Conservation (phyloP, 2,329 filamentous ascomycete genomes). For the Sporothrix mexicana region DNA sequence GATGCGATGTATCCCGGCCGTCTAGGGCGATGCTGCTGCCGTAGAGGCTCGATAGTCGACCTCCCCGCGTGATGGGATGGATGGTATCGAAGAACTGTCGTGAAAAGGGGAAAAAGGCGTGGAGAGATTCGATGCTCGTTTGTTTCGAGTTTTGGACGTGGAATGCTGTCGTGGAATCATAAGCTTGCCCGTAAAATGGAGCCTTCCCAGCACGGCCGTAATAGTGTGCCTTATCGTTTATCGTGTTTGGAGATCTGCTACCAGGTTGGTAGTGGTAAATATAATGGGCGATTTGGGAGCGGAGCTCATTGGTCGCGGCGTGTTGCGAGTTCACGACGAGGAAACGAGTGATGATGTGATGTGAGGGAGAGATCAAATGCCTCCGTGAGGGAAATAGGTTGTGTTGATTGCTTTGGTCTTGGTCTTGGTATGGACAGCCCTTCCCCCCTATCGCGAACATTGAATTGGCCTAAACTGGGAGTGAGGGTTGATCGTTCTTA, state of each 20-base stretch:
- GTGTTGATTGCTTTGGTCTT: constrained; percentile 1
- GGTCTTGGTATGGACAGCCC: constrained; percentile 4
- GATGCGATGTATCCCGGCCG: neutral
- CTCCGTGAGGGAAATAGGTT: neutral
- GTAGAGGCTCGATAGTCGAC: neutral
- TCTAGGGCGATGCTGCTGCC: neutral
- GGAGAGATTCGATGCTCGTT: constrained; percentile 4
- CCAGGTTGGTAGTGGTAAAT: constrained; percentile 2
- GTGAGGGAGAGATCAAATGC: neutral
- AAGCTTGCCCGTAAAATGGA: constrained; percentile 14
- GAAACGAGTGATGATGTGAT: neutral
- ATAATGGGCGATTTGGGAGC: neutral
- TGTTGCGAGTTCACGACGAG: neutral
- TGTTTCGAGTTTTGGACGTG: neutral
- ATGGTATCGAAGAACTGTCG: neutral
- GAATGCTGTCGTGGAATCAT: constrained; percentile 9
- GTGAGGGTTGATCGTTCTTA: constrained; percentile 19
- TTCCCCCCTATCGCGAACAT: constrained; percentile 32
- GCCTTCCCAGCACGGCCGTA: neutral
- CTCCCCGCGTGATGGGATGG: neutral
- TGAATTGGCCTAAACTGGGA: constrained; percentile 10
- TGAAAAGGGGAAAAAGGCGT: neutral
- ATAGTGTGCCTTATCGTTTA: neutral
- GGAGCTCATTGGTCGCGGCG: neutral
- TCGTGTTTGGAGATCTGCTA: constrained; percentile 4